Percentiles rank a stretch among this genome's conserved stretches.
phyloP scores from a whole-genome alignment of 164 flowering plant genomes.

The Nymphaea thermarum region DNA sequence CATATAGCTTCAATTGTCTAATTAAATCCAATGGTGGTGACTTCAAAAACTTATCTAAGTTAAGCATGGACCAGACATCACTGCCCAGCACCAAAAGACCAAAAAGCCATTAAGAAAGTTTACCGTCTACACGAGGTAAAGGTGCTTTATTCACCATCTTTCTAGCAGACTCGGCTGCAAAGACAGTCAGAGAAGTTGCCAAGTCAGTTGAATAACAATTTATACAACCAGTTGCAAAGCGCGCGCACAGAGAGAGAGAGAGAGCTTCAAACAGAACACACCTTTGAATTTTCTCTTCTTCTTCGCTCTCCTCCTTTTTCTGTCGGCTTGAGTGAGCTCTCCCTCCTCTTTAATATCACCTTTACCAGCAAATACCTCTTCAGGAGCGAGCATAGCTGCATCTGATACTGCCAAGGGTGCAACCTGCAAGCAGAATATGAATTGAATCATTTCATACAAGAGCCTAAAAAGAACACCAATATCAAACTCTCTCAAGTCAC shows the following conservation, averaged over 20 bases:
- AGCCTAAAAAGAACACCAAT: neutral
- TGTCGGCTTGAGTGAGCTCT: constrained; percentile 77
- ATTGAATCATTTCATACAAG: neutral
- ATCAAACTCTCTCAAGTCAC: neutral
- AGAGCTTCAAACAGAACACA: constrained; percentile 5
- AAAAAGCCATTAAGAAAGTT: neutral
- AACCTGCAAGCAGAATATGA: constrained; percentile 29
- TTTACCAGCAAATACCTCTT: constrained; percentile 89
- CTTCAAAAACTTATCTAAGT: no score
- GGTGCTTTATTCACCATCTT: constrained; percentile 25
- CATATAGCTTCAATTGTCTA: neutral
- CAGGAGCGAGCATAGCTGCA: constrained; percentile 98
- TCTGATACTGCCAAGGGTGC: constrained; percentile 92
- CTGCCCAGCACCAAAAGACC: neutral
- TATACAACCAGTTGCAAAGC: neutral
- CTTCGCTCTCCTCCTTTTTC: constrained; percentile 77
- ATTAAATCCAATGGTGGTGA: neutral
- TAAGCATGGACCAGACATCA: no score
- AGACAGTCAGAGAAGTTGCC: neutral
- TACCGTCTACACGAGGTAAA: neutral
- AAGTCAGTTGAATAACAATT: neutral
- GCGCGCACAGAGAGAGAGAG: neutral
- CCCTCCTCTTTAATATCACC: constrained; percentile 83
- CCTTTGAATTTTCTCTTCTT: constrained; percentile 86
- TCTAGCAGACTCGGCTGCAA: constrained; percentile 32